Evolutionary conservation across 2,329 filamentous ascomycete genomes (phyloP).

Genomic region (Exserohilum turcica): DNA sequence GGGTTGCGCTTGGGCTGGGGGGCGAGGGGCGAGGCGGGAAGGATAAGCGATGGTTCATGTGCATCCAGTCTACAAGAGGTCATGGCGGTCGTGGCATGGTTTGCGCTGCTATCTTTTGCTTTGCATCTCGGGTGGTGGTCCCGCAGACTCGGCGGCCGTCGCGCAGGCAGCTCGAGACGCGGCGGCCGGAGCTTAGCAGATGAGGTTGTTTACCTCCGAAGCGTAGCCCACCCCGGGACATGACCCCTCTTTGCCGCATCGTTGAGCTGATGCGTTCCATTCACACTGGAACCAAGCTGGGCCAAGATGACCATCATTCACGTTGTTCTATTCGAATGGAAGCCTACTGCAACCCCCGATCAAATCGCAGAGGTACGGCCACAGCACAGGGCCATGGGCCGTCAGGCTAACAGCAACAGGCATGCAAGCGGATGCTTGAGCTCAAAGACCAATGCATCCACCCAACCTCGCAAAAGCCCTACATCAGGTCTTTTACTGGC

Average conservation of each 20-base stretch:
- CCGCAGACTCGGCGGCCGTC: conserved; percentile 5
- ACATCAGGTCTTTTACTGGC: conserved; percentile 64
- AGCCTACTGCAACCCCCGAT: conserved; percentile 55
- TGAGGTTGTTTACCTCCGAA: conserved; percentile 31
- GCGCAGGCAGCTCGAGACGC: conserved; percentile 9
- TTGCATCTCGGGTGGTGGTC: conserved; percentile 13
- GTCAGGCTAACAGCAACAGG: conserved; percentile 50
- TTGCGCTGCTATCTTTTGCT: conserved; percentile 4
- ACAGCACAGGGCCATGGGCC: too few relatives aligned
- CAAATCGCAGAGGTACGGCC: conserved; percentile 63
- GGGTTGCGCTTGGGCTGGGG: conserved; percentile 7
- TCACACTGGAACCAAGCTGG: neutral
- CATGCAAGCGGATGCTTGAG: conserved; percentile 61
- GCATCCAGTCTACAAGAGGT: neutral
- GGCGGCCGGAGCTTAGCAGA: conserved; percentile 27
- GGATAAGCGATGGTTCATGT: conserved; percentile 4
- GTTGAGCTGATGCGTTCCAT: too few relatives aligned
- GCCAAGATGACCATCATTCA: conserved; percentile 66
- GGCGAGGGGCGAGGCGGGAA: neutral
- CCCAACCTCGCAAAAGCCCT: conserved; percentile 62
- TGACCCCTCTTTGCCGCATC: conserved; percentile 5
- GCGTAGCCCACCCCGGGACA: conserved; percentile 3
- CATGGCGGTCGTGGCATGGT: conserved; percentile 10
- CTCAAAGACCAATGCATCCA: conserved; percentile 65
- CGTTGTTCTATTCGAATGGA: conserved; percentile 71